phyloP scores from a whole-genome alignment of 2,329 filamentous ascomycete species.

The Tolypocladium nubicola region DNA sequence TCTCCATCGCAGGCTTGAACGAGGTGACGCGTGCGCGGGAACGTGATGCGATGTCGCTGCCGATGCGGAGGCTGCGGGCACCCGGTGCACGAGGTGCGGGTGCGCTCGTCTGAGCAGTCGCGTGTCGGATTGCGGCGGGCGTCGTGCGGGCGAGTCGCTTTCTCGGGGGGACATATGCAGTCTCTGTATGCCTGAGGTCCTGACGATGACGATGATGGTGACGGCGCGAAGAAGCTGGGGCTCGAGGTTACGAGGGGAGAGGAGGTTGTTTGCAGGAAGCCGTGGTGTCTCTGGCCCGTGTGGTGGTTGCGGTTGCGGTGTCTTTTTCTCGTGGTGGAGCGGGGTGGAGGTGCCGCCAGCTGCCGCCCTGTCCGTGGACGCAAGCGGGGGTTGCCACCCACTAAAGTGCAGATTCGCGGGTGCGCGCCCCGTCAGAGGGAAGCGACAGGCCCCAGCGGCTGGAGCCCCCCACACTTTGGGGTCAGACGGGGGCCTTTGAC shows the following conservation, averaged over 20 bases:
- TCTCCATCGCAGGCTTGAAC: conserved; percentile 37
- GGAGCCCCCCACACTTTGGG: neutral
- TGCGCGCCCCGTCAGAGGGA: neutral
- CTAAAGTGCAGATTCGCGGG: neutral
- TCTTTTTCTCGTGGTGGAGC: neutral
- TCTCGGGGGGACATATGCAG: neutral
- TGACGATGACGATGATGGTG: neutral
- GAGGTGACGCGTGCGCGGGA: neutral
- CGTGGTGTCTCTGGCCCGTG: neutral
- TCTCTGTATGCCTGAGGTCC: neutral
- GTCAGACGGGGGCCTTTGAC: neutral
- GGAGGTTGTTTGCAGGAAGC: neutral
- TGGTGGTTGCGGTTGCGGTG: neutral
- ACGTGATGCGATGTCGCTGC: neutral
- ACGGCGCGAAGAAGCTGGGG: neutral
- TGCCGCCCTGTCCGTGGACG: neutral
- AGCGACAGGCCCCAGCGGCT: neutral
- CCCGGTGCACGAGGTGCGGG: neutral
- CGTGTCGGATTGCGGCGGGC: neutral
- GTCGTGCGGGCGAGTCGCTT: neutral
- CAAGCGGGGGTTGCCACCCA: neutral
- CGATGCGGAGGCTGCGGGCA: neutral
- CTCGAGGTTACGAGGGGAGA: no score
- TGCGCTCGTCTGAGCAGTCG: neutral
- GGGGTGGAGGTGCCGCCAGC: neutral